phyloP scores from a whole-genome alignment of 1,284 basidiomycete genomes.

The Amylostereum areolatum region DNA sequence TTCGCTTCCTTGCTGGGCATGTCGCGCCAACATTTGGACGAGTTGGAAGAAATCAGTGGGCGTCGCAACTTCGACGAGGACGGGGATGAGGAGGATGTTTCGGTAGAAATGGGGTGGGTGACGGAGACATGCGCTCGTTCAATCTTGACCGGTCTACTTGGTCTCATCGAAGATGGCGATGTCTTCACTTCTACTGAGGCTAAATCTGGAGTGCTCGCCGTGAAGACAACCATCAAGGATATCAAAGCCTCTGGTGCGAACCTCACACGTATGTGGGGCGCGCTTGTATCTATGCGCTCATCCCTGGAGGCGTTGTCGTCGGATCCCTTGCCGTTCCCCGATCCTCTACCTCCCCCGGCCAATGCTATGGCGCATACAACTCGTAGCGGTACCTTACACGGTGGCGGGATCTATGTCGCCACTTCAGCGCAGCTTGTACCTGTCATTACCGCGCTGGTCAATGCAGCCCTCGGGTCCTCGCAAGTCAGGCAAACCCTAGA shows the following conservation, averaged over 20 bases:
- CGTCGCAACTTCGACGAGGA: conserved; percentile 29
- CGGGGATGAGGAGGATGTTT: conserved; percentile 16
- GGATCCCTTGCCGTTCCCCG: conserved; percentile 35
- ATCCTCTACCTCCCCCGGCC: conserved; percentile 47
- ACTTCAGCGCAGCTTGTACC: conserved; percentile 61
- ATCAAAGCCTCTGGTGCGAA: conserved; percentile 47
- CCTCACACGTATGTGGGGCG: conserved; percentile 55
- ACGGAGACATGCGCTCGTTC: conserved; percentile 57
- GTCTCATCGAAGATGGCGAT: conserved; percentile 41
- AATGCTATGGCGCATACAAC: conserved; percentile 28
- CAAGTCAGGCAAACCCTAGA: conserved; percentile 55
- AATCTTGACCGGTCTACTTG: conserved; percentile 52
- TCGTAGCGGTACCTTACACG: conserved; percentile 31
- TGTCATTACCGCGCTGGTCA: conserved; percentile 51
- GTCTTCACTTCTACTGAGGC: conserved; percentile 20
- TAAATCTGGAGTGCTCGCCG: conserved; percentile 30
- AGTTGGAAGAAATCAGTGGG: conserved; percentile 55
- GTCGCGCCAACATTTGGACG: conserved; percentile 49
- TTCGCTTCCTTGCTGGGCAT: conserved; percentile 53
- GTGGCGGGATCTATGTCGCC: conserved; percentile 28
- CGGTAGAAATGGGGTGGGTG: conserved; percentile 45
- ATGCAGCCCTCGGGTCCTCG: conserved; percentile 39
- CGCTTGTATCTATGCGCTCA: conserved; percentile 43
- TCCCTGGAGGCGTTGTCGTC: conserved; percentile 17
- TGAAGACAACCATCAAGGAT: conserved; percentile 43